These are phyloP conservation scores for Blastocystis sp. DNA, from an alignment of 352 stramenopile genomes.

Conservation along the genomic window DNA sequence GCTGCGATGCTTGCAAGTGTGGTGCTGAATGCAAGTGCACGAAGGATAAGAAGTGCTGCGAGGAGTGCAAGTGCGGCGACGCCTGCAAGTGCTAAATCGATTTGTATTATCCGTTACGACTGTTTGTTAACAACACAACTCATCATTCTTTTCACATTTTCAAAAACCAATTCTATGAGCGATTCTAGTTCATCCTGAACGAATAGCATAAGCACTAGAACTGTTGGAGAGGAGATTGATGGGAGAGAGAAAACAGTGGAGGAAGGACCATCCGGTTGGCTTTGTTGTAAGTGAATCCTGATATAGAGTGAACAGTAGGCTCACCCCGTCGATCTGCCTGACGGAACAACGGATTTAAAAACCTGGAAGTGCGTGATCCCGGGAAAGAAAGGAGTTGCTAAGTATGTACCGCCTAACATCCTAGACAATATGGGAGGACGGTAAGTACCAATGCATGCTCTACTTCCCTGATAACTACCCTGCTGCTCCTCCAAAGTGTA, in stretches of 20 bases:
- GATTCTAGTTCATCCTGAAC: too few species aligned
- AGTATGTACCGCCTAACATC: neutral
- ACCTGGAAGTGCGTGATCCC: constrained; percentile 69
- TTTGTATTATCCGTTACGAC: neutral
- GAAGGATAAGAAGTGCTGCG: neutral
- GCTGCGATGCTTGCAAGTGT: neutral
- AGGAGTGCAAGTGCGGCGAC: neutral
- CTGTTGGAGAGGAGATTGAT: constrained; percentile 59
- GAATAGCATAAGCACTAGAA: neutral
- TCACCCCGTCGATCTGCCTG: constrained; percentile 8
- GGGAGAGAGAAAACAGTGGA: constrained; percentile 68
- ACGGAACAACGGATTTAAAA: constrained; percentile 67
- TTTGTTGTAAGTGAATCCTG: constrained; percentile 2
- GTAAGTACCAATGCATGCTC: constrained; percentile 53
- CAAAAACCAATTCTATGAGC: too few species aligned
- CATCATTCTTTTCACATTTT: too few species aligned
- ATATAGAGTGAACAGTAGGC: neutral
- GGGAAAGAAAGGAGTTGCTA: constrained; percentile 56
- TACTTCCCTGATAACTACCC: constrained; percentile 64
- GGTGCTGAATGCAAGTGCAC: neutral
- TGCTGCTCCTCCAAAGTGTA: constrained; percentile 63
- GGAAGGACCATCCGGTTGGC: constrained; percentile 68
- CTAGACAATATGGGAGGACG: constrained; percentile 68
- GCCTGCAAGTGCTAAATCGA: neutral
- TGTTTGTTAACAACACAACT: too few species aligned